phyloP scores from a whole-genome alignment of 1,284 basidiomycete species.

The Entoloma clypeatum region DNA sequence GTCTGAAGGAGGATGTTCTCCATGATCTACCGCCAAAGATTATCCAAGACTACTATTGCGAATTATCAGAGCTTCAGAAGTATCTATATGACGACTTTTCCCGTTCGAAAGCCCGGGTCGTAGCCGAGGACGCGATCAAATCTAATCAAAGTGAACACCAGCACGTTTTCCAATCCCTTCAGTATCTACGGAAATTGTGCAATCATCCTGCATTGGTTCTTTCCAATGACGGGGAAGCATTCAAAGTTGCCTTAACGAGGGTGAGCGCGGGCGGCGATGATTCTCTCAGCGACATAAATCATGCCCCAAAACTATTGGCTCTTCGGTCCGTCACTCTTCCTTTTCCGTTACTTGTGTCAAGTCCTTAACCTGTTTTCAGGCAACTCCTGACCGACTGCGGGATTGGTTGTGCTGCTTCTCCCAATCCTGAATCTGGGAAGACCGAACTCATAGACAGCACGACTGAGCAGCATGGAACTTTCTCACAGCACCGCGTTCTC shows the following conservation, averaged over 20 bases:
- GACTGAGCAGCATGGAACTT: conserved; percentile 52
- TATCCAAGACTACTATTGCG: conserved; percentile 99
- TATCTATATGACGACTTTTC: conserved; percentile 92
- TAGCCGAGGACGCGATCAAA: conserved; percentile 64
- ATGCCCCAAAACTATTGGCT: conserved; percentile 94
- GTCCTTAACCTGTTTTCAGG: conserved; percentile 37
- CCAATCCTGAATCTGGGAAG: conserved; percentile 51
- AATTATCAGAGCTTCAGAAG: conserved; percentile 92
- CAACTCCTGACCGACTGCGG: conserved; percentile 95
- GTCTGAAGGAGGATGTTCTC: conserved; percentile 97
- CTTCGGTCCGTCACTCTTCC: conserved; percentile 59
- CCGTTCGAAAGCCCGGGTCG: conserved; percentile 68
- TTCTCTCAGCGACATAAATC: conserved; percentile 78
- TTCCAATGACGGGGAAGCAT: conserved; percentile 63
- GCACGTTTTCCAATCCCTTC: conserved; percentile 94
- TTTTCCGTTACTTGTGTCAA: conserved; percentile 5
- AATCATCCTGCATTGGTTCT: conserved; percentile 94
- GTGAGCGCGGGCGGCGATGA: conserved; percentile 41
- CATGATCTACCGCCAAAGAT: conserved; percentile 98
- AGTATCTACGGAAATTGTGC: conserved; percentile 96
- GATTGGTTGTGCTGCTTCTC: conserved; percentile 68
- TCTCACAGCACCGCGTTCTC: conserved; percentile 94
- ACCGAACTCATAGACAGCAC: conserved; percentile 60
- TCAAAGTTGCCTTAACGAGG: conserved; percentile 61
- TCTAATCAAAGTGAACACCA: conserved; percentile 50